Base-by-base conservation (phyloP, 192 early-diverging fungal species). In the Coemansia sp. region DNA sequence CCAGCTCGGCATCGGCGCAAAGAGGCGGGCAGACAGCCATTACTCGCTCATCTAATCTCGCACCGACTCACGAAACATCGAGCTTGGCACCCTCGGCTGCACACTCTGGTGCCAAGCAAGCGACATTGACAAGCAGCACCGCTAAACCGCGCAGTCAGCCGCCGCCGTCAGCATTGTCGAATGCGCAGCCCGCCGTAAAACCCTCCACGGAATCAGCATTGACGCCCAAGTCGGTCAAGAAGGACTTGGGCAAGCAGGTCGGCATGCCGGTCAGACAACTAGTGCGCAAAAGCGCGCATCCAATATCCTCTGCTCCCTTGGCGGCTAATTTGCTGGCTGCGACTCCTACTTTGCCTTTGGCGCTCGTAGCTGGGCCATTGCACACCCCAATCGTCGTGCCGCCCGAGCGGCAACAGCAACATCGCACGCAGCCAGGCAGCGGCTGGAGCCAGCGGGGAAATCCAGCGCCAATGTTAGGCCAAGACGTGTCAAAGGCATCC, bases 321-420 rank as follows among this genome's bases (percentile, higher is more conserved):
- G 3, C 11, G 11, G 4, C 10, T 14, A 49, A 49, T 14, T 24
- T 4, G 27, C 24, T 49, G 27, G 47, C 47, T 7, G 47, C 47
- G 14, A 49, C 47, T 20, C 47, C 47, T 11, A 24, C 14, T 49
- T 27, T 49, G 9, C 25, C 47, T 15, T 49, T 17, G 11, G 20
- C 65, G 40, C 27, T 32, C 31, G 29, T 31, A 36, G 12, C 42
- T 15, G 17, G 46, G 12, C 71, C 76, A 2, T 51, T 69, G 53
- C 35, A 79, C 32, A 69, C 63, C 8, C 70, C 66, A 9, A 79
- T 73, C 14, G 35, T 32, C 4, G 20, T 67, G 15, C 59, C 36
- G 25, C 47, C 45, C n/a, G 40, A 56, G 1, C 22, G 17, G 35
- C 61, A 67, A 29, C 14, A 37, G 2, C 56, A 19, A 7, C 15